These are phyloP conservation scores for Clarireedia monteithiana DNA, from an alignment of 2,329 filamentous ascomycete species.

Conservation along the genomic window DNA sequence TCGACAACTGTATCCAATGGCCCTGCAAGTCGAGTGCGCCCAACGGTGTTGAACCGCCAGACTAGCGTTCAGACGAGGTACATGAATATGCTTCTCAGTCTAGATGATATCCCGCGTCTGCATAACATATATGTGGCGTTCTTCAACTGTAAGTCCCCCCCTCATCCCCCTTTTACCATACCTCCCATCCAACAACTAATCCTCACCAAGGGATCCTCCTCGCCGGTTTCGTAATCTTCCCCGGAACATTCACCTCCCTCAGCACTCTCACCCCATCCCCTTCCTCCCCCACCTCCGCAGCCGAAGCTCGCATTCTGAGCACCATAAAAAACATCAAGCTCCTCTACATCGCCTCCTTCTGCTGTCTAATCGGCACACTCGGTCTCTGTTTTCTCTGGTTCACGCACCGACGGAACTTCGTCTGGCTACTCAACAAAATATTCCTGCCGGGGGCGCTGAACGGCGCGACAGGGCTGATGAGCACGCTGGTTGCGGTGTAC, in stretches of 20 bases:
- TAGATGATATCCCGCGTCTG: conserved; percentile 24
- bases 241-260: conserved; percentile 24
- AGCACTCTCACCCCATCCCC: not conserved
- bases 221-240: conserved; percentile 26
- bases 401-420: conserved; percentile 17
- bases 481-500: conserved; percentile 24
- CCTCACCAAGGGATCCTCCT: conserved; percentile 17
- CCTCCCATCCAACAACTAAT: not conserved
- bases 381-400: conserved; percentile 25
- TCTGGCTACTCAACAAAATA: conserved; percentile 25
- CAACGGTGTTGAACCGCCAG: conserved; percentile 9
- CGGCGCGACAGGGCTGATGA: conserved; percentile 21
- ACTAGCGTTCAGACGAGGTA: conserved; percentile 24
- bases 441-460: conserved; percentile 26
- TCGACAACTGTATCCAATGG: not conserved
- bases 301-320: conserved; percentile 12
- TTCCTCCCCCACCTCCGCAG: conserved; percentile 12
- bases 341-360: conserved; percentile 18
- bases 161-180: not conserved
- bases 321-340: conserved; percentile 21
- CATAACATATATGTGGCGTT: conserved; percentile 26
- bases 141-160: conserved; percentile 18
- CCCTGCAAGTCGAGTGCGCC: not conserved
- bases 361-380: conserved; percentile 17
- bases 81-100: conserved; percentile 24